Evolutionary conservation across 208 protist species (phyloP).

Genomic region (Kentomonas sorsogonicus): DNA sequence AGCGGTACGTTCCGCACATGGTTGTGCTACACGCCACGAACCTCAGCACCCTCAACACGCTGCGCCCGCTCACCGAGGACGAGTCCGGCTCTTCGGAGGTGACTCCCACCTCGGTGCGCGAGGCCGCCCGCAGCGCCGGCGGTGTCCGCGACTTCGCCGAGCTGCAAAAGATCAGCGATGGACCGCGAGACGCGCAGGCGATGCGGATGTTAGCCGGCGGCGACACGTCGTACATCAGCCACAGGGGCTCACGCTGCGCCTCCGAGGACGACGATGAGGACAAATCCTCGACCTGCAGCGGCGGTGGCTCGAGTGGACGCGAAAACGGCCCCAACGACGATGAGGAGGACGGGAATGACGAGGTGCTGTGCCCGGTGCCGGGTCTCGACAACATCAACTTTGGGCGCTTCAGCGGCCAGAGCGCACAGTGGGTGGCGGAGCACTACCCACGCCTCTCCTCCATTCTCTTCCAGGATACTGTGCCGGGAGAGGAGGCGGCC

Average conservation of each 20-base stretch:
- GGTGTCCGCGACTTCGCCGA: background rate
- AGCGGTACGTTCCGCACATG: slow-evolving; percentile 80
- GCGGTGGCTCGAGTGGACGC: background rate
- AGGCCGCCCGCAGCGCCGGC: slow-evolving; percentile 1
- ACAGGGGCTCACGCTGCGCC: slow-evolving; percentile 2
- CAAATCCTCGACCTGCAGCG: background rate
- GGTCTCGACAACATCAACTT: slow-evolving; percentile 86
- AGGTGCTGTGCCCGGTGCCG: slow-evolving; percentile 72
- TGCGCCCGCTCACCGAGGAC: slow-evolving; percentile 52
- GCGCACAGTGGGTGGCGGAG: slow-evolving; percentile 47
- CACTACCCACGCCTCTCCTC: slow-evolving; percentile 57
- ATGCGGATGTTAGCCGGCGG: background rate
- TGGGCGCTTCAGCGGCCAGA: slow-evolving; percentile 68
- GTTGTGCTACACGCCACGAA: slow-evolving; percentile 84
- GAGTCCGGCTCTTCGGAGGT: slow-evolving; percentile 9
- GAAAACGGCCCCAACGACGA: slow-evolving; percentile 11
- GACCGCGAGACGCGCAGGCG: no score
- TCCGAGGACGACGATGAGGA: background rate
- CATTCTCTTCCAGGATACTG: slow-evolving; percentile 37
- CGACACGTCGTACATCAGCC: slow-evolving; percentile 6
- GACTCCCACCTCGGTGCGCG: slow-evolving; percentile 13
- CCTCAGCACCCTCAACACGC: slow-evolving; percentile 55
- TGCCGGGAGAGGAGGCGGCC: background rate
- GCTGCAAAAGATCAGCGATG: background rate
- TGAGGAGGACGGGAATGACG: slow-evolving; percentile 43